Evolutionary conservation across 2,329 filamentous ascomycete genomes (phyloP).

Genomic region (Colletotrichum theobromicola): DNA sequence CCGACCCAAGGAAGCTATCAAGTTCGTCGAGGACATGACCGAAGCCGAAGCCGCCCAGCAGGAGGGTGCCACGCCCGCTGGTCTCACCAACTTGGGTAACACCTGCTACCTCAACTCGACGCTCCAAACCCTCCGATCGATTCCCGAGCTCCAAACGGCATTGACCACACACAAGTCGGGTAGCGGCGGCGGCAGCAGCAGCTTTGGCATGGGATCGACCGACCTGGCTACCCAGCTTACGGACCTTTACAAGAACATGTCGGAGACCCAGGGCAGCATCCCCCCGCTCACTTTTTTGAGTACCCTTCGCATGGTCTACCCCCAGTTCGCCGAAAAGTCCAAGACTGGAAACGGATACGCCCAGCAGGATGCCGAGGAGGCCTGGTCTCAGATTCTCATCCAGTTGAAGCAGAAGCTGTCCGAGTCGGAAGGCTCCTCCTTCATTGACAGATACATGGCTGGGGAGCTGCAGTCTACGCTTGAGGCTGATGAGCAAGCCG

Average conservation of each 20-base stretch:
- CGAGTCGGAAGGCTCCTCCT: constrained; percentile 63
- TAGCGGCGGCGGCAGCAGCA: constrained; percentile 59
- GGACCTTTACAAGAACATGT: constrained; percentile 88
- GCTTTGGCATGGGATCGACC: constrained; percentile 9
- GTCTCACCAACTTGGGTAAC: constrained; percentile 91
- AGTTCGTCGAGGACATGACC: constrained; percentile 97
- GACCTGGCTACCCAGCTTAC: constrained; percentile 63
- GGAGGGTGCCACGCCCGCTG: constrained; percentile 85
- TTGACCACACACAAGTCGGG: constrained; percentile 62
- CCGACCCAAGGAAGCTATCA: constrained; percentile 80
- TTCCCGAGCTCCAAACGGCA: constrained; percentile 88
- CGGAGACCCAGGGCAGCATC: constrained; percentile 85
- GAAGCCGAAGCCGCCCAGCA: constrained; percentile 87
- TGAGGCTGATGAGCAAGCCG: constrained; percentile 82
- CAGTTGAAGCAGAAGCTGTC: constrained; percentile 79
- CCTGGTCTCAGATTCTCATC: constrained; percentile 93
- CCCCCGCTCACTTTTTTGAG: constrained; percentile 83
- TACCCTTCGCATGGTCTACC: constrained; percentile 78
- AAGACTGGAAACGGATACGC: constrained; percentile 85
- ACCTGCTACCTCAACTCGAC: constrained; percentile 99
- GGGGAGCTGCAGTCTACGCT: constrained; percentile 81
- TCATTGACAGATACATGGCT: constrained; percentile 89
- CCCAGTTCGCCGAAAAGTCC: constrained; percentile 90
- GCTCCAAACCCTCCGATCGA: constrained; percentile 85
- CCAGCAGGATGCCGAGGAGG: constrained; percentile 99